A percentile compares a stretch with the other conserved stretches of the same genome.
phyloP scores from a whole-genome alignment of 2,329 filamentous ascomycete species.

The Fusarium sp. region DNA sequence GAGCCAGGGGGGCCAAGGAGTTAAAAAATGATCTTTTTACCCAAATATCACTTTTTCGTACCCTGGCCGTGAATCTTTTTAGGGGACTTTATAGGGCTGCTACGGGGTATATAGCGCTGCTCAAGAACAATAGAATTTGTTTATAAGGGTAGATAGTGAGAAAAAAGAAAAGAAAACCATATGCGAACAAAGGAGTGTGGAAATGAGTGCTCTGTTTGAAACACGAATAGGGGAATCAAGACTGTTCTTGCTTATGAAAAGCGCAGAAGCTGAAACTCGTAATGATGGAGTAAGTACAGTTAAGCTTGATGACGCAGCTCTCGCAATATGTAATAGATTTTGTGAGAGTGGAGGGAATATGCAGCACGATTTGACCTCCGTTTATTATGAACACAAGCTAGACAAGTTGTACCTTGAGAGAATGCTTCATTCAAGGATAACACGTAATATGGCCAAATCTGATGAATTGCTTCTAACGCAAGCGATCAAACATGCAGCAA shows the following conservation, averaged over 20 bases:
- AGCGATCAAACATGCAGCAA: background rate
- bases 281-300: background rate
- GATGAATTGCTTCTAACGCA: background rate
- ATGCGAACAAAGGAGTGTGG: conserved; percentile 17
- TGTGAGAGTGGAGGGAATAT: background rate
- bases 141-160: conserved; percentile 7
- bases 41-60: conserved; percentile 4
- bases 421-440: background rate
- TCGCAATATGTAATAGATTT: background rate
- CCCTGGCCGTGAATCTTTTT: conserved; percentile 4
- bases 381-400: background rate
- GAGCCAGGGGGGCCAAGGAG: conserved; percentile 22
- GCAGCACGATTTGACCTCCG: background rate
- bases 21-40: conserved; percentile 31
- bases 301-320: conserved; percentile 17
- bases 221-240: conserved; percentile 1
- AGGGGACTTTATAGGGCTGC: conserved; percentile 23
- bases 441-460: background rate
- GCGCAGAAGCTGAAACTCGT: background rate
- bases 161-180: conserved; percentile 19
- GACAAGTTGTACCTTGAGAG: no score
- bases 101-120: background rate
- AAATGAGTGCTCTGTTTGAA: conserved; percentile 10
- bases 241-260: background rate
- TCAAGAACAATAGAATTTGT: conserved; percentile 28